Base-by-base conservation (phyloP, 108 stramenopile genomes). In the Nitzschia inconspicua region DNA sequence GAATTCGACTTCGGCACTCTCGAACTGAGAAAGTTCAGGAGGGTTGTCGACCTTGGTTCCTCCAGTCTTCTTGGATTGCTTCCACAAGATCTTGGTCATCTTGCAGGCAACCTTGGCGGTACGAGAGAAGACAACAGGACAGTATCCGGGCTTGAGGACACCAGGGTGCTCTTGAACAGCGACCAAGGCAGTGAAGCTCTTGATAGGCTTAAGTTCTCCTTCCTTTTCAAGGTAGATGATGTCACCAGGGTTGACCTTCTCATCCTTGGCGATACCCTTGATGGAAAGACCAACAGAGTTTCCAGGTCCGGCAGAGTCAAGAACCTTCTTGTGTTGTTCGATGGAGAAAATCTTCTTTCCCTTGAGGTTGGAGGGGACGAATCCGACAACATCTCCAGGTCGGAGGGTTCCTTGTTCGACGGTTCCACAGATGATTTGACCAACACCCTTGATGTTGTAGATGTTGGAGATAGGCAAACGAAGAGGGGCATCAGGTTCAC, bases 91-190 rank as follows among this genome's bases (percentile, higher is more conserved):
- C 72, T 77, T 79, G 80, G 84, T 85, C 88, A 89, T 89, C 82
- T 89, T 89, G 74, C 88, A 89, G 11, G 88, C 88, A 65, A 89
- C 84, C 82, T 85, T 89, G 60, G 88, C 88, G 69, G 88, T 89
- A 79, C 88, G 88, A 42, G 78, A 89, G 72, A 89, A 89, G 58
- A 89, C 68, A 59, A 89, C 59, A 26, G 82, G 84, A 35, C 73
- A 70, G 75, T 85, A 89, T 72, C 84, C 84, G 36, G 73, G 70
- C 84, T 89, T 86, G 73, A 89, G 83, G 51, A 86, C 80, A 72
- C 84, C 84, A 74, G 84, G 88, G 63, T 84, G 80, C 80, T 89
- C 88, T 75, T 89, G 84, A 22, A 86, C 86, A 36, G 75, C 77
- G 52, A 88, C 83, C 63, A 88, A 57, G 56, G 86, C 83, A 44